A percentile compares a stretch with the other conserved stretches of the same genome.
Evolutionary conservation across 2,329 filamentous ascomycete genomes (phyloP).

Genomic region (Plectosphaerella plurivora): DNA sequence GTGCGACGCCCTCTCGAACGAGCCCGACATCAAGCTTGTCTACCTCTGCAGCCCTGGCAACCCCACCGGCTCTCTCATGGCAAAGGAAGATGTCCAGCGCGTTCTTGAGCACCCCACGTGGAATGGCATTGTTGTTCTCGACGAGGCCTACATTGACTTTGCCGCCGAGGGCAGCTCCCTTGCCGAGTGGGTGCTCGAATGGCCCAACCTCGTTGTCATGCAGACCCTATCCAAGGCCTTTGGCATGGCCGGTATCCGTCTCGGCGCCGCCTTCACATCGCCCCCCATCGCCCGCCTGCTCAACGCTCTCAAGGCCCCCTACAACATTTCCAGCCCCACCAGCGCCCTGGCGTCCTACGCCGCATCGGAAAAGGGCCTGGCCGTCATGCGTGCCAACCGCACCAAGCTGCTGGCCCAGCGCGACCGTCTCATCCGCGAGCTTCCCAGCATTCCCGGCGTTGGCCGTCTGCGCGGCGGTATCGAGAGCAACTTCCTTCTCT

Average conservation of each 20-base stretch:
- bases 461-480: constrained; percentile 76
- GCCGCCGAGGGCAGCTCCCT: constrained; percentile 71
- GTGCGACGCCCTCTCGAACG: constrained; percentile 54
- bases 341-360: constrained; percentile 74
- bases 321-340: constrained; percentile 89
- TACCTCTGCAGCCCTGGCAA: constrained; percentile 96
- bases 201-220: constrained; percentile 95
- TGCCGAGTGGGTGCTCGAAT: constrained; percentile 86
- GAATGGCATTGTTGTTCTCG: constrained; percentile 91
- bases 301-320: constrained; percentile 92
- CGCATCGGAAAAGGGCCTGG: constrained; percentile 61
- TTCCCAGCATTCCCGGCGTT: constrained; percentile 72
- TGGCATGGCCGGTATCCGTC: constrained; percentile 85
- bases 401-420: constrained; percentile 71
- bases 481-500: constrained; percentile 85
- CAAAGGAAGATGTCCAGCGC: constrained; percentile 67
- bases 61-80: constrained; percentile 76
- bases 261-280: constrained; percentile 80
- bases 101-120: constrained; percentile 83
- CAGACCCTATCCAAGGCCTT: constrained; percentile 99
- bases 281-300: constrained; percentile 71
- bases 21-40: constrained; percentile 71
- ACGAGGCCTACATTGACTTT: constrained; percentile 97
- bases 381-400: constrained; percentile 67
- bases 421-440: constrained; percentile 66